These are phyloP conservation scores for Pythium inflatum DNA, from an alignment of 352 stramenopile genomes.

Conservation along the genomic window DNA sequence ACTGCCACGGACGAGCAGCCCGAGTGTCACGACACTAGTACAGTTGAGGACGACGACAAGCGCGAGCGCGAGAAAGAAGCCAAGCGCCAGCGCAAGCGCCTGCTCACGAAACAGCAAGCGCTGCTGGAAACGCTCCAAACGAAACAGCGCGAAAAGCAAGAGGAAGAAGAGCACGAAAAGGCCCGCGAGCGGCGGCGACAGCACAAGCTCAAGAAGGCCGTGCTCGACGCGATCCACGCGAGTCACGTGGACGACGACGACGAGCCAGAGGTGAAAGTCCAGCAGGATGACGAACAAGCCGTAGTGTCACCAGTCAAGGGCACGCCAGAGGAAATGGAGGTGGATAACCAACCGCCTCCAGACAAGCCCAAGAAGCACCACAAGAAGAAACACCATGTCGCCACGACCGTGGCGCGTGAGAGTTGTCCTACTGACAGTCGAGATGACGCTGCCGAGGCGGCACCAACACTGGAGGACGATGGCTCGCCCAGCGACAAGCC, in stretches of 20 bases:
- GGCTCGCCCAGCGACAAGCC: constrained; percentile 39
- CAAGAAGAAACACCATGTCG: too few relatives aligned
- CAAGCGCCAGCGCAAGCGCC: constrained; percentile 42
- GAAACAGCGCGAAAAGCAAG: constrained; percentile 58
- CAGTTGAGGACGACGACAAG: constrained; percentile 43
- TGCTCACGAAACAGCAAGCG: constrained; percentile 65
- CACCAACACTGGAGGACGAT: too few relatives aligned
- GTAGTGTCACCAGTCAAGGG: too few relatives aligned
- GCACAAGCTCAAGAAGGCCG: constrained; percentile 57
- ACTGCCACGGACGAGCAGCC: background rate
- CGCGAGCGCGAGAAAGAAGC: constrained; percentile 20
- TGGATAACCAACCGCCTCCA: too few relatives aligned
- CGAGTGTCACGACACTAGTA: constrained; percentile 22
- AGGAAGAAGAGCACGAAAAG: constrained; percentile 53
- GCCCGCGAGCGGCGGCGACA: constrained; percentile 55
- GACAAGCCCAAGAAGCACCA: too few relatives aligned
- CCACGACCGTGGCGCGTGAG: too few relatives aligned
- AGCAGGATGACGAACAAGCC: too few relatives aligned
- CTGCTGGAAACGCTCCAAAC: constrained; percentile 54
- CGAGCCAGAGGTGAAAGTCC: too few relatives aligned
- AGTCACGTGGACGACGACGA: constrained; percentile 34
- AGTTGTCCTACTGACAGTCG: background rate
- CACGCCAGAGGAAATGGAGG: too few relatives aligned
- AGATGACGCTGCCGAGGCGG: too few relatives aligned
- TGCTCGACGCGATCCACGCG: constrained; percentile 57